Evolutionary conservation across 352 stramenopile genomes (phyloP), one percentile per base, ranked within the genome.

Genomic region (Globisporangium paroecandrum): DNA sequence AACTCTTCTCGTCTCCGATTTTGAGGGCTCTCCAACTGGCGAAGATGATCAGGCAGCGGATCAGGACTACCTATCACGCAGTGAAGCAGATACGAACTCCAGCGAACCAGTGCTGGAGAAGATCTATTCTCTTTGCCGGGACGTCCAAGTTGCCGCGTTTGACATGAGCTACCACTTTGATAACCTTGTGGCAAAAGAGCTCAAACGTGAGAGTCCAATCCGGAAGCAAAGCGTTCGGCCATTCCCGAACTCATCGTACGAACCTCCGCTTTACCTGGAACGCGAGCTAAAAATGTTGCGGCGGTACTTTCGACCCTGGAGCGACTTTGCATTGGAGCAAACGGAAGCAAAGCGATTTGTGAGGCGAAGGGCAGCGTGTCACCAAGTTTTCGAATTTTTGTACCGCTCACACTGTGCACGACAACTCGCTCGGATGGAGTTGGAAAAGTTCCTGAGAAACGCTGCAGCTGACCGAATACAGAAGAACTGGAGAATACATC

Each of bases 241-340:
- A 32, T 6, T 61, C 27, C 20, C 32, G n/a, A 43, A 18, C 62
- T 43, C 18, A 9, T 56, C 10, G 15, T 56, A 55, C 12, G 65
- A 70, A 22, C 34, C 58, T 1, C 73, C 73, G 1, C 69, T 72
- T 27, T 92, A 78, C 59, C 55, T 90, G 54, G 79, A 92, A 62
- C 70, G 79, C 9, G 84, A 92, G 47, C 67, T 92, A 54, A 92
- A 92, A 63, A 80, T 85, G 68, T 67, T 92, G 32, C 81, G 82
- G 13, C 81, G 84, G 6, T 87, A 78, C 56, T 80, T 90, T 18
- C 62, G 66, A 1, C 66, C 58, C 2, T 92, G 84, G 84, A 74
- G 67, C 18, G 51, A 65, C 2, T 72, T 69, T 18, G 63, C 73
- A 24, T 12, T 55, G 5, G 29, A 75, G 10, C 73, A 74, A 38